Conservation (phyloP, 495 filamentous ascomycete species). For the Aspergillus nidulans region DNA sequence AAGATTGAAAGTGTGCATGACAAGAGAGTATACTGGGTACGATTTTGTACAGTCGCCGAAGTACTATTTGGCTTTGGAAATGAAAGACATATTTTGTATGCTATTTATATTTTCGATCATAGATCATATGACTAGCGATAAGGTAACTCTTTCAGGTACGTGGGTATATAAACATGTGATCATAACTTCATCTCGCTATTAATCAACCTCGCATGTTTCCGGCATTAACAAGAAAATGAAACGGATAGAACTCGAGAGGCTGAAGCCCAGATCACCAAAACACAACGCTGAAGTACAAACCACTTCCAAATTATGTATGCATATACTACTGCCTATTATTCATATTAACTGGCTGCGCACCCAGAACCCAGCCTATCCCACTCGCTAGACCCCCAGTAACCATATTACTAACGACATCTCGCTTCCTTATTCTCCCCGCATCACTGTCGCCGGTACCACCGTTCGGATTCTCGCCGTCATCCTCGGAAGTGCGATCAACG, state of each 20-base stretch:
- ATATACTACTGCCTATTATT: constrained; percentile 6
- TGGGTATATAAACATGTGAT: not conserved
- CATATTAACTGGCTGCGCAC: constrained; percentile 55
- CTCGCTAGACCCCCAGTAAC: constrained; percentile 68
- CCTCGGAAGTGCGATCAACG: not conserved
- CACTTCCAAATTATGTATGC: not conserved
- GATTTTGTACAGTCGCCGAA: not conserved
- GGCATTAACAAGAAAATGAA: not conserved
- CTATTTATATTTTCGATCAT: too few species aligned
- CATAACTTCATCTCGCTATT: not conserved
- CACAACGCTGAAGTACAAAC: not conserved
- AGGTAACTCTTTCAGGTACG: too few species aligned
- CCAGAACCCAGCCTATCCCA: constrained; percentile 83
- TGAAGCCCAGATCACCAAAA: not conserved
- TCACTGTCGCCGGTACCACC: constrained; percentile 27
- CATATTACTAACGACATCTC: constrained; percentile 76
- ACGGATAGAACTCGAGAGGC: not conserved
- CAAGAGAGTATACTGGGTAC: not conserved
- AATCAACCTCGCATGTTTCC: too few species aligned
- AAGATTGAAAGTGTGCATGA: not conserved
- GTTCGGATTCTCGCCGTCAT: constrained; percentile 13
- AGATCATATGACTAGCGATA: too few species aligned
- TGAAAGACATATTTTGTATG: not conserved
- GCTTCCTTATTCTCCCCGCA: constrained; percentile 57
- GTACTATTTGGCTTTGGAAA: not conserved